Evolutionary conservation across 257 asterid genomes (phyloP).

Genomic region (Solanum tacnaense): DNA sequence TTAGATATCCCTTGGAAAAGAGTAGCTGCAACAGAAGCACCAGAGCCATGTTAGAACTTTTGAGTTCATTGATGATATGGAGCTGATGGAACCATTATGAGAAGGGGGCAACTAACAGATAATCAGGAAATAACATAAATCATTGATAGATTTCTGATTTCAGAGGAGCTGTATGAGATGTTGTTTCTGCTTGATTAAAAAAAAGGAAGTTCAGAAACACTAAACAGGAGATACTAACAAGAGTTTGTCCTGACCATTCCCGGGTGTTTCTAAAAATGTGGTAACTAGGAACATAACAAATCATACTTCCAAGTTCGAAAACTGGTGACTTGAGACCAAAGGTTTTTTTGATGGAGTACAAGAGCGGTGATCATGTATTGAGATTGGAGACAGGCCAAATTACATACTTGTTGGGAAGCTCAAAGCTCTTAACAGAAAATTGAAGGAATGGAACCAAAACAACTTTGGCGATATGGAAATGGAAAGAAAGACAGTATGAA

Average conservation of each 20-base stretch:
- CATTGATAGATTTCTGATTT: neutral
- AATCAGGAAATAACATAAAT: neutral
- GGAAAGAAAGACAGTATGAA: neutral
- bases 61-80: neutral
- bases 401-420: neutral
- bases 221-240: neutral
- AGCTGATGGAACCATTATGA: neutral
- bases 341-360: neutral
- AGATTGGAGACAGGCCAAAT: neutral
- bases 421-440: neutral
- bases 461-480: neutral
- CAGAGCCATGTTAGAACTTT: neutral
- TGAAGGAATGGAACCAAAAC: neutral
- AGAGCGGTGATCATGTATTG: neutral
- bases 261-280: neutral
- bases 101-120: neutral
- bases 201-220: neutral
- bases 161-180: neutral
- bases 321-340: neutral
- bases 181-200: neutral
- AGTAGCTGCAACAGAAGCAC: neutral
- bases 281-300: neutral
- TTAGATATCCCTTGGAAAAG: neutral
- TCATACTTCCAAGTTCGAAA: neutral
- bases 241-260: neutral